Base-by-base conservation (phyloP, 2,329 filamentous ascomycete genomes). In the Bretziella fagacearum region DNA sequence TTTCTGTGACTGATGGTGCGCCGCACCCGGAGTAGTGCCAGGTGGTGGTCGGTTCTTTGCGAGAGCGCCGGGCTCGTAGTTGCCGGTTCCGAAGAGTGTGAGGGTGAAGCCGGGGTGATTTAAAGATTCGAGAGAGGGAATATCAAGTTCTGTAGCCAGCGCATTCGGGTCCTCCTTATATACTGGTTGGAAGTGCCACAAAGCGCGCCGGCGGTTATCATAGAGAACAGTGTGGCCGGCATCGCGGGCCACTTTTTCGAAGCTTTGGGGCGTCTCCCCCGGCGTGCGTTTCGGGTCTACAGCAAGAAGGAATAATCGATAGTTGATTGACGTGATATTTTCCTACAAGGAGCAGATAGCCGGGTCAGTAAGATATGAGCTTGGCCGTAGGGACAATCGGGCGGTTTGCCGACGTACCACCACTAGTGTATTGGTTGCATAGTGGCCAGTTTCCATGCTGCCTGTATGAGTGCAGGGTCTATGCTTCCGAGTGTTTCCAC, bases 371-470 rank as follows among this genome's bases (percentile, higher is more conserved):
- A 41, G 4, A 41, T 41, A 18, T 41, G 7, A 36, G 11, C 27
- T 3, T 23, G 29, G 18, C 4, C 27, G 8, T 7, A 15, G 5
- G 10, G 23, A 36, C 5, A 30, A 13, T n/a, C n/a, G 11, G 25
- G 20, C 25, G 18, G 37, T 11, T 7, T 6, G 18, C 2, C 13
- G 10, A 63, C 70, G 56, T 54, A 77, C 73, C 63, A 76, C 66
- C 56, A 73, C 63, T 56, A 77, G 62, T 52, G 66, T 67, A 62
- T 77, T 77, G 58, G 73, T 77, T 57, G 74, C 71, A 61, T 74
- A 75, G 62, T 77, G 73, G 54, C 71, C 70, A 60, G 69, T 68
- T 61, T 77, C 73, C 73, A 77, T 77, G 58, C 70, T 72, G 70
- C 22, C 36, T 23, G n/a, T n/a, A 22, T 7, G n/a, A 10, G 8